Evolutionary conservation across 2,329 filamentous ascomycete species (phyloP).

Genomic region (Diaporthe amygdali): DNA sequence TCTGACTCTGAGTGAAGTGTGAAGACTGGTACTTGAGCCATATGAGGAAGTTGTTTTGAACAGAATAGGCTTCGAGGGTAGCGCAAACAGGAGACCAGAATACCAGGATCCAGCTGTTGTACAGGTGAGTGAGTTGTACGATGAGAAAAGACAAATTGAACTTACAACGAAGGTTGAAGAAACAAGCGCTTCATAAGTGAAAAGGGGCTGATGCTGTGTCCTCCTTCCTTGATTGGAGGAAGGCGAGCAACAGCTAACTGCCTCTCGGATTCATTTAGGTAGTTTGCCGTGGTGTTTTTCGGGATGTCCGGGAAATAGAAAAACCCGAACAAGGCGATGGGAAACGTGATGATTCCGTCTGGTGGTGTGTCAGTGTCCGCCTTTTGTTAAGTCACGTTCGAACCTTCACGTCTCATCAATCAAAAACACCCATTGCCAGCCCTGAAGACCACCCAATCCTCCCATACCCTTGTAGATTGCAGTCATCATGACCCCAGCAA

Average conservation of each 20-base stretch:
- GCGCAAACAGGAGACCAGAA: conserved; percentile 41
- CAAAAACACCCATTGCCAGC: conserved; percentile 47
- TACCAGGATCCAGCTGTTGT: conserved; percentile 39
- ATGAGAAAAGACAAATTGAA: background rate
- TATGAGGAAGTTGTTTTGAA: conserved; percentile 32
- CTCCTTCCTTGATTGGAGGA: conserved; percentile 36
- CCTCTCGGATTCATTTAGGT: conserved; percentile 36
- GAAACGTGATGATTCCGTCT: conserved; percentile 52
- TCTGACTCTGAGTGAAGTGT: conserved; percentile 33
- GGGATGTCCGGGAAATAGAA: conserved; percentile 49
- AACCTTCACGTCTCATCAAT: background rate
- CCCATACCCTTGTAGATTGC: conserved; percentile 43
- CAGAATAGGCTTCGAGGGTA: conserved; percentile 37
- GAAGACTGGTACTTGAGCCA: conserved; percentile 30
- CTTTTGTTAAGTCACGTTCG: background rate
- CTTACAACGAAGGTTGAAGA: conserved; percentile 30
- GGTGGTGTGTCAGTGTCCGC: background rate
- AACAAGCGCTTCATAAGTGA: conserved; percentile 36
- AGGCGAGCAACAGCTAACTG: conserved; percentile 34
- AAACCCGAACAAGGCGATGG: conserved; percentile 51
- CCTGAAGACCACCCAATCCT: conserved; percentile 45
- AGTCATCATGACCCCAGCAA: conserved; percentile 60
- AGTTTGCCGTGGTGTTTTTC: conserved; percentile 43
- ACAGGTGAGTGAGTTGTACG: background rate
- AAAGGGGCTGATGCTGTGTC: conserved; percentile 38